Percentiles rank a stretch among this genome's conserved stretches.
phyloP scores from a whole-genome alignment of 345 rosid species.

The Salix koriyanagi region DNA sequence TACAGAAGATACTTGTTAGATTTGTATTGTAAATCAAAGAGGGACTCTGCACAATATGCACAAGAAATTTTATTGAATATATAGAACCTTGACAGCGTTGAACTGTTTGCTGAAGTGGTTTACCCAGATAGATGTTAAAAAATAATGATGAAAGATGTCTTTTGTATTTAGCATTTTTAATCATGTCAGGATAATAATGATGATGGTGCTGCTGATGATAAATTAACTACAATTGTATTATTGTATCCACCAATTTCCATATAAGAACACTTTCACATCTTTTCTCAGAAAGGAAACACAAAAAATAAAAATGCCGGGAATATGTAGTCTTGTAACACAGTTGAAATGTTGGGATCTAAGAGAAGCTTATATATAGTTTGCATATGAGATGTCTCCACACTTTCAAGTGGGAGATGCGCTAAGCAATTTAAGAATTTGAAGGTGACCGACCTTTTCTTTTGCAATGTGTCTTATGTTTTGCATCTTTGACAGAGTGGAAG shows the following conservation, averaged over 20 bases:
- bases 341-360: neutral
- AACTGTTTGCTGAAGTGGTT: neutral
- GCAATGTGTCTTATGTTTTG: no score
- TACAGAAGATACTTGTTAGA: neutral
- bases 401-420: neutral
- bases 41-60: neutral
- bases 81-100: neutral
- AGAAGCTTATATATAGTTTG: neutral
- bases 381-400: neutral
- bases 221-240: no score
- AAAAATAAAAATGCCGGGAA: neutral
- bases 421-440: no score
- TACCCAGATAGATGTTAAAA: neutral
- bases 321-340: neutral
- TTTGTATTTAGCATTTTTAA: neutral
- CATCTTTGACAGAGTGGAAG: no score
- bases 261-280: neutral
- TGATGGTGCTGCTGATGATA: no score
- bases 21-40: neutral
- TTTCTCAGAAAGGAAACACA: neutral
- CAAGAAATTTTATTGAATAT: neutral
- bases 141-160: neutral
- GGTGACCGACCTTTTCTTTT: no score
- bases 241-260: neutral
- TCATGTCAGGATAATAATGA: no score